These are phyloP conservation scores for Tolypocladium ophioglossoides DNA, from an alignment of 2,329 filamentous ascomycete genomes.

Conservation along the genomic window DNA sequence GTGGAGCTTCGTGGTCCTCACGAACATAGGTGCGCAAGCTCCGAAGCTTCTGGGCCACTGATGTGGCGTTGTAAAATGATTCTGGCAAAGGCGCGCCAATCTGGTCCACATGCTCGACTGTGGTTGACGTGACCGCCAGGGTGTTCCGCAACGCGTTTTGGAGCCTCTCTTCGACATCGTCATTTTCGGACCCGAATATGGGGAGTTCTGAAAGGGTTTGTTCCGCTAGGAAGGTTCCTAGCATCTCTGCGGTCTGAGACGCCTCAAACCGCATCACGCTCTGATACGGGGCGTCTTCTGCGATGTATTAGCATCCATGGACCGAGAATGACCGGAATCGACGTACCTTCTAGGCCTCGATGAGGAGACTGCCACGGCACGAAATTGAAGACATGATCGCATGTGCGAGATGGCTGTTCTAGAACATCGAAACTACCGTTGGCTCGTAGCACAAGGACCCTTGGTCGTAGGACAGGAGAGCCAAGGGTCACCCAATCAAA, in stretches of 20 bases:
- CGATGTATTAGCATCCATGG: slow-evolving; percentile 7
- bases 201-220: slow-evolving; percentile 41
- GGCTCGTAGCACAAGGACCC: slow-evolving; percentile 48
- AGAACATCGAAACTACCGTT: slow-evolving; percentile 52
- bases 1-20: slow-evolving; percentile 14
- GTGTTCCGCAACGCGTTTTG: slow-evolving; percentile 27
- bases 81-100: slow-evolving; percentile 25
- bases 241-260: slow-evolving; percentile 38
- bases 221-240: slow-evolving; percentile 44
- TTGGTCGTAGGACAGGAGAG: slow-evolving; percentile 42
- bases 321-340: too few species aligned
- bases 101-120: slow-evolving; percentile 26
- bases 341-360: slow-evolving; percentile 42
- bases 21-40: slow-evolving; percentile 30
- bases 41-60: slow-evolving; percentile 38
- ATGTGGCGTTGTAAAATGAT: slow-evolving; percentile 28
- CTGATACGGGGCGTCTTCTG: slow-evolving; percentile 42
- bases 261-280: slow-evolving; percentile 48
- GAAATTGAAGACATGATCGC: slow-evolving; percentile 48
- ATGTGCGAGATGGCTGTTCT: slow-evolving; percentile 47
- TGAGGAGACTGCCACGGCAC: slow-evolving; percentile 51
- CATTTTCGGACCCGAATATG: slow-evolving; percentile 45
- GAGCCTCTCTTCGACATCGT: slow-evolving; percentile 29
- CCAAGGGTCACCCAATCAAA: slow-evolving; percentile 57
- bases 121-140: slow-evolving; percentile 19